Base-by-base conservation (phyloP, 2,329 filamentous ascomycete genomes). In the Pezicula carpinea region DNA sequence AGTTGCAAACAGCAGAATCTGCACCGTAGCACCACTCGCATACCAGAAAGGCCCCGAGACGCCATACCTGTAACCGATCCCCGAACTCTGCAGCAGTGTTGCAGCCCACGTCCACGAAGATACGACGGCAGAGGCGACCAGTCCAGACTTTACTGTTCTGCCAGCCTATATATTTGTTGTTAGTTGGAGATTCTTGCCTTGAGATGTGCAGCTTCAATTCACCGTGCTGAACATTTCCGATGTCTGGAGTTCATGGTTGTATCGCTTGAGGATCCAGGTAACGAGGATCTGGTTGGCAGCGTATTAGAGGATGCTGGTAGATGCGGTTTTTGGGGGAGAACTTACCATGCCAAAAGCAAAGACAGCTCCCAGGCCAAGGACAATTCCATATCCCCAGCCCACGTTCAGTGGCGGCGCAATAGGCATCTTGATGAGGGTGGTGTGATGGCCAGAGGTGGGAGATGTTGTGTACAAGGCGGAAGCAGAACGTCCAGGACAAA, bases 81-180 rank as follows among this genome's bases (percentile, higher is more conserved):
- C 80, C 1, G 87, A 84, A 1, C 81, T 87, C 61, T 93, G 88
- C 2, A 93, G 74, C 1, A 92, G 72, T 0, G 88, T 93, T 18
- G 88, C 89, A 0, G 89, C 89, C 89, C 89, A 95, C 0, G 90
- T 95, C 90, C 91, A 96, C 5, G 85, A 90, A 14, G 86, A 91
- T 3, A 95, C 89, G n/a, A 96, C 90, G 14, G 89, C 90, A 5
- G 88, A 87, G 10, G 88, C 87, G 1, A 95, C 89, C 13, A 96
- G 75, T 36, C 90, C 91, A 7, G 88, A 90, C 64, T 95, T 96
- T 55, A 96, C 88, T 1, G 87, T 90, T 52, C 91, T 77, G 15
- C 89, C 89, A 42, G 90, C 90, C 26, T 29, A 13, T 10, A 29
- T 11, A 29, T 29, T 29, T 29, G n/a, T n/a, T n/a, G n/a, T n/a